These are phyloP conservation scores for Glutinoglossum americanum DNA, from an alignment of 495 filamentous ascomycete species.

Conservation along the genomic window DNA sequence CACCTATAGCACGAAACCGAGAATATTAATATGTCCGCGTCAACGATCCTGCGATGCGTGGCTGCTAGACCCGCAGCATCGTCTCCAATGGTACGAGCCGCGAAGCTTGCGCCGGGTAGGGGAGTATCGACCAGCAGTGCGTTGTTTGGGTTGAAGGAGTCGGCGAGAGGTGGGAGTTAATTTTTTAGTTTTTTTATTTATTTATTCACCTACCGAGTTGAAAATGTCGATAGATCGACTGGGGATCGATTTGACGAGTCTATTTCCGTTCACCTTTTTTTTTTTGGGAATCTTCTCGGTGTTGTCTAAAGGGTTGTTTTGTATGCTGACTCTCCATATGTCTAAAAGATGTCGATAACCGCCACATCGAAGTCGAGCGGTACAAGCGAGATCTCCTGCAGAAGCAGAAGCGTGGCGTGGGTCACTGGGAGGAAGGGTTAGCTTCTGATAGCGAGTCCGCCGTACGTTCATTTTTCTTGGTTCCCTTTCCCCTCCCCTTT, in stretches of 20 bases:
- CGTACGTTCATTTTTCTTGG: conserved; percentile 24
- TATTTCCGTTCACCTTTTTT: too few relatives aligned
- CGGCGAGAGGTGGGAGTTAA: neutral
- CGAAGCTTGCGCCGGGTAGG: neutral
- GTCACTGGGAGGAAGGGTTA: conserved; percentile 60
- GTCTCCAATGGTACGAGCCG: neutral
- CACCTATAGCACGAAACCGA: neutral
- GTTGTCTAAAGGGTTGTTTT: too few relatives aligned
- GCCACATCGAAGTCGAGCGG: conserved; percentile 22
- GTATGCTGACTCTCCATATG: too few relatives aligned
- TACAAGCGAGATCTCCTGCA: conserved; percentile 52
- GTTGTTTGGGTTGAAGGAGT: neutral
- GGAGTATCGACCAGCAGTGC: neutral
- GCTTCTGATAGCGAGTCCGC: conserved; percentile 63
- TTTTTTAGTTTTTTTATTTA: too few relatives aligned
- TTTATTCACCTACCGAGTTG: too few relatives aligned
- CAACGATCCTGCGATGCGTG: neutral
- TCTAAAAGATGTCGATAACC: conserved; percentile 1
- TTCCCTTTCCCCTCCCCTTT: neutral
- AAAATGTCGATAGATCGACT: too few relatives aligned
- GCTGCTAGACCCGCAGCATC: neutral
- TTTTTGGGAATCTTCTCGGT: too few relatives aligned
- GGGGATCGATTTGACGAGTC: too few relatives aligned
- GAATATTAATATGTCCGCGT: neutral
- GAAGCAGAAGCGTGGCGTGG: conserved; percentile 53